phyloP scores from a whole-genome alignment of 768 basidiomycete genomes.

The Kockovaella imperatae region DNA sequence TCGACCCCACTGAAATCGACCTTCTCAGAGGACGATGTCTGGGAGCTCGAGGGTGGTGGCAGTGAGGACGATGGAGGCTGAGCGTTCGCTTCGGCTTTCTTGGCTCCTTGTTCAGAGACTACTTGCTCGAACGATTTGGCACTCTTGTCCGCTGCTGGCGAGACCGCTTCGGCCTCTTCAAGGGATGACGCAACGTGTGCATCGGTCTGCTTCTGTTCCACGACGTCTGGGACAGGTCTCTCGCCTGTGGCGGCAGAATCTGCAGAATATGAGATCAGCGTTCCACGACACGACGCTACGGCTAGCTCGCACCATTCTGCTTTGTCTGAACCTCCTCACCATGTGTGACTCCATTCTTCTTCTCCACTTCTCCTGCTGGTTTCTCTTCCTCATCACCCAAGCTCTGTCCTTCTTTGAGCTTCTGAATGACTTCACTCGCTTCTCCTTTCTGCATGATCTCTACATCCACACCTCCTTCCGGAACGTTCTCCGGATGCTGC shows the following conservation, averaged over 20 bases:
- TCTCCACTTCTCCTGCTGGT: background rate
- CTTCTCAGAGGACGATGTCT: background rate
- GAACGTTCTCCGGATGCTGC: slow-evolving; percentile 19
- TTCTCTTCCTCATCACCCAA: background rate
- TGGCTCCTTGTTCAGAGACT: background rate
- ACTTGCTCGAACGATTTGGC: too few relatives aligned
- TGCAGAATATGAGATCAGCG: too few relatives aligned
- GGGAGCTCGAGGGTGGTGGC: background rate
- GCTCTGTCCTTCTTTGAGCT: slow-evolving; percentile 23
- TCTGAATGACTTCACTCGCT: slow-evolving; percentile 41
- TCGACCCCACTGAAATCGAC: background rate
- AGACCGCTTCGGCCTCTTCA: too few relatives aligned
- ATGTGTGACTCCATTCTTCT: background rate
- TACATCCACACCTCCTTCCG: slow-evolving; percentile 19
- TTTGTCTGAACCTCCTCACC: slow-evolving; percentile 1
- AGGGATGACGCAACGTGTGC: too few relatives aligned
- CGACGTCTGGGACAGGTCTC: too few relatives aligned
- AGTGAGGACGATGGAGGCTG: too few relatives aligned
- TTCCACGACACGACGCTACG: too few relatives aligned
- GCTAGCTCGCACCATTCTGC: background rate
- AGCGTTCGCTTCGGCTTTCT: background rate
- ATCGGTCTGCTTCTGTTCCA: too few relatives aligned
- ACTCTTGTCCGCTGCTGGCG: too few relatives aligned
- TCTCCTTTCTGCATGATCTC: slow-evolving; percentile 36
- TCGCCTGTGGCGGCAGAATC: too few relatives aligned